Conservation (phyloP, 306 rosid species). For the Gleditsia sinensis region DNA sequence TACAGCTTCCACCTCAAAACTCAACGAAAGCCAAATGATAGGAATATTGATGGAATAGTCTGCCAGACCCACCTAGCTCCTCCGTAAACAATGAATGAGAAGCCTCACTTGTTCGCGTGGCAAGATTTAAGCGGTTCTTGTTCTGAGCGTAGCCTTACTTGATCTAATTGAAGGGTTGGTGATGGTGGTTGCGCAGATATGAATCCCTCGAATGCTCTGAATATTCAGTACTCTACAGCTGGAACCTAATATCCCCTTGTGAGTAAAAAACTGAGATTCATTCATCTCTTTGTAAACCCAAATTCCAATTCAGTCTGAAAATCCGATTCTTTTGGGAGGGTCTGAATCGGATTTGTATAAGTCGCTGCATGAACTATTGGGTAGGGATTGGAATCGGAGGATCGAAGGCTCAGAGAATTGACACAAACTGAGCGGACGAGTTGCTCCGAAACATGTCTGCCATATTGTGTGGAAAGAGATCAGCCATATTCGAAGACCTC, state of each 20-base stretch:
- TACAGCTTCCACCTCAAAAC: too few species aligned
- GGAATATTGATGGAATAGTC: too few species aligned
- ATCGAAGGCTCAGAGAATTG: too few species aligned
- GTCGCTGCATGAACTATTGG: conserved; percentile 62
- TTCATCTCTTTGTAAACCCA: too few species aligned
- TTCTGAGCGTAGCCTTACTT: background rate
- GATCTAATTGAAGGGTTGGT: background rate
- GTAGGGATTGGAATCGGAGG: conserved; percentile 38
- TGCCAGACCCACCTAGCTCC: too few species aligned
- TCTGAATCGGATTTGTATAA: conserved; percentile 33
- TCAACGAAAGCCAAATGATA: too few species aligned
- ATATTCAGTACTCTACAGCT: background rate
- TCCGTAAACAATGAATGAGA: too few species aligned
- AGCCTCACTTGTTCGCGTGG: background rate
- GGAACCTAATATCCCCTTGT: background rate
- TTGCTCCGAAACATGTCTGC: conserved; percentile 90
- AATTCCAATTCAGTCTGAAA: too few species aligned
- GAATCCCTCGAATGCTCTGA: background rate
- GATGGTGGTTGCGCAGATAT: background rate
- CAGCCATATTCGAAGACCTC: conserved; percentile 71
- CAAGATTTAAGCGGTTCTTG: background rate
- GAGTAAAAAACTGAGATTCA: background rate
- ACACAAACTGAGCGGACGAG: conserved; percentile 52
- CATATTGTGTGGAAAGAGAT: conserved; percentile 95
- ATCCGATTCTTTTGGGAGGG: background rate